A percentile compares a stretch with the other conserved stretches of the same genome.
Conservation (phyloP, 345 rosid genomes). For the Eutrema heterophyllum region DNA sequence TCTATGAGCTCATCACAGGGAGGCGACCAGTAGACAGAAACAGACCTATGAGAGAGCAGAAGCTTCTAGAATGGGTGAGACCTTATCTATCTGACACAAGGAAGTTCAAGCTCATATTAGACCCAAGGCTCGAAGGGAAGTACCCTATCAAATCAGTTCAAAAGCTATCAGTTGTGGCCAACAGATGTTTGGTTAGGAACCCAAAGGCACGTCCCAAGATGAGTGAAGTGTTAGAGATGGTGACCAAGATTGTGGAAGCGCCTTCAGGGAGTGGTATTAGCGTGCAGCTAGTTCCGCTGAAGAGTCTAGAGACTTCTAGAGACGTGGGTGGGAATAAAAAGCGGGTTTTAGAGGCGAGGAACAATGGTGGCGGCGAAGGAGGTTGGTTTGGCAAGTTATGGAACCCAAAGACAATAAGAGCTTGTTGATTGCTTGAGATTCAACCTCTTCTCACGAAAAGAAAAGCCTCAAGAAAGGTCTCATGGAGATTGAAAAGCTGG, state of each 20-base stretch:
- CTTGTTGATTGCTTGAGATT: conserved; percentile 34
- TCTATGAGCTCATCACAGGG: conserved; percentile 87
- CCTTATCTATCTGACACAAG: conserved; percentile 59
- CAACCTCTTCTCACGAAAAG: background rate
- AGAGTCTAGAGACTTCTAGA: conserved; percentile 29
- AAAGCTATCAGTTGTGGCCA: conserved; percentile 65
- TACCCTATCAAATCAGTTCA: conserved; percentile 44
- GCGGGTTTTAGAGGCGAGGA: conserved; percentile 32
- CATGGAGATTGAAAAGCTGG: background rate
- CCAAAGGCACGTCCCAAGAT: conserved; percentile 81
- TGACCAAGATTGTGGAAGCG: conserved; percentile 44
- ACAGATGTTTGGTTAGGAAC: conserved; percentile 64
- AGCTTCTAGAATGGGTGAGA: conserved; percentile 82
- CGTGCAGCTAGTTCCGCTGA: conserved; percentile 39
- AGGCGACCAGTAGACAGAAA: conserved; percentile 73
- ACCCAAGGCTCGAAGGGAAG: conserved; percentile 64
- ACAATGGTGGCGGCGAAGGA: conserved; percentile 32
- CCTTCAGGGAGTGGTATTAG: conserved; percentile 33
- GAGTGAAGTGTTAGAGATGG: conserved; percentile 84
- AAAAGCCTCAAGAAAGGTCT: conserved; percentile 1
- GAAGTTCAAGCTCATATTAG: conserved; percentile 55
- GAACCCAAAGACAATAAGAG: conserved; percentile 43
- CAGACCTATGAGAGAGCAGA: conserved; percentile 79
- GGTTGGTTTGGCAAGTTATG: conserved; percentile 42
- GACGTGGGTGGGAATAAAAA: conserved; percentile 28